Conservation (phyloP, 2,329 filamentous ascomycete species). For the Pseudocercospora musae region DNA sequence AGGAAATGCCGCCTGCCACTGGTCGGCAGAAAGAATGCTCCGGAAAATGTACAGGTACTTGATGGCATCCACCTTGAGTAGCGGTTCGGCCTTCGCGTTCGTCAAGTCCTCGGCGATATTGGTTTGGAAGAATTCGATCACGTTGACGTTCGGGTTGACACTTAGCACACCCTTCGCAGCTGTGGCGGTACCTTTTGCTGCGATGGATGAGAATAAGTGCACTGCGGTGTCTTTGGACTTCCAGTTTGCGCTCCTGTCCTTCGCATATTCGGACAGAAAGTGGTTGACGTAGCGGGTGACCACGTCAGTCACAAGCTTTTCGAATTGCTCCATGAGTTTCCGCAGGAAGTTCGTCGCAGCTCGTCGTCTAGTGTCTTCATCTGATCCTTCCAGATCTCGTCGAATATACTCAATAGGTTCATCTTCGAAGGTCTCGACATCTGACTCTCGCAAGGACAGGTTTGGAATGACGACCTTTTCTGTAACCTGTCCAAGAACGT, state of each 20-base stretch:
- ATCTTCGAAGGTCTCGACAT: constrained; percentile 94
- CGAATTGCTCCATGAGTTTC: constrained; percentile 84
- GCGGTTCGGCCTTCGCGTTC: constrained; percentile 68
- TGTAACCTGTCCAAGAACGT: constrained; percentile 78
- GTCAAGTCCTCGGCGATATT: constrained; percentile 88
- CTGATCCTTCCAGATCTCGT: constrained; percentile 89
- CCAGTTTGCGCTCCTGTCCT: constrained; percentile 71
- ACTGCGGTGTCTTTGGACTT: constrained; percentile 98
- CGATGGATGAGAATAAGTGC: constrained; percentile 91
- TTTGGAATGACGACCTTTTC: constrained; percentile 96
- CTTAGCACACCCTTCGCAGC: constrained; percentile 85
- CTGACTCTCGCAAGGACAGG: constrained; percentile 83
- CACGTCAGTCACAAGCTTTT: constrained; percentile 78
- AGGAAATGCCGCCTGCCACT: constrained; percentile 87
- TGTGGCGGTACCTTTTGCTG: constrained; percentile 85
- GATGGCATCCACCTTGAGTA: constrained; percentile 95
- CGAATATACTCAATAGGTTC: constrained; percentile 98
- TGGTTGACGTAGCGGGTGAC: constrained; percentile 83
- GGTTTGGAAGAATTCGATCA: constrained; percentile 92
- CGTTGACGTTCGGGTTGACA: constrained; percentile 71
- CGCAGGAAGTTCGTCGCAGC: constrained; percentile 93
- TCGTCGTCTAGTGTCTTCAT: constrained; percentile 86
- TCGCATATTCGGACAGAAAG: constrained; percentile 72
- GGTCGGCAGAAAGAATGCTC: constrained; percentile 84
- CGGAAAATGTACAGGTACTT: constrained; percentile 98